phyloP scores from a whole-genome alignment of 805 yeast species.

The Brettanomyces nanus region DNA sequence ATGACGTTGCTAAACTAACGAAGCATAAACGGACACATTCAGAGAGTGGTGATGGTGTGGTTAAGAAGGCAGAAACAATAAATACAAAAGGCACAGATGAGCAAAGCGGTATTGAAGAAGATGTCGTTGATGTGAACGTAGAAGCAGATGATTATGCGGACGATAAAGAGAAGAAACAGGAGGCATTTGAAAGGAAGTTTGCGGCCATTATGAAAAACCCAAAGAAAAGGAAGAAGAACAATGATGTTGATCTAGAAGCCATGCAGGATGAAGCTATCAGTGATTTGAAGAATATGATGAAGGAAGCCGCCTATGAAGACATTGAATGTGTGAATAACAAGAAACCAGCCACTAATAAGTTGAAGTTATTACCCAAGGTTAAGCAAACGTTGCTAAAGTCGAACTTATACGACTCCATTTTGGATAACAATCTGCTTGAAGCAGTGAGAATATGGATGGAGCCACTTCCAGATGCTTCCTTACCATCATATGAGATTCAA shows the following conservation, averaged over 20 bases:
- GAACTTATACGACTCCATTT: constrained; percentile 80
- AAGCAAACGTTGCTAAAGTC: constrained; percentile 68
- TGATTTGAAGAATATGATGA: constrained; percentile 79
- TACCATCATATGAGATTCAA: constrained; percentile 97
- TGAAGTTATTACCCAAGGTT: constrained; percentile 74
- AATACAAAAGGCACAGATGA: constrained; percentile 3
- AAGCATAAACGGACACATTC: constrained; percentile 9
- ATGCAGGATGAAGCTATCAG: constrained; percentile 90
- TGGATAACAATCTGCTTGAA: constrained; percentile 89
- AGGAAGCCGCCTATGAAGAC: constrained; percentile 73
- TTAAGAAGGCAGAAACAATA: not conserved
- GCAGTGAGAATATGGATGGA: constrained; percentile 96
- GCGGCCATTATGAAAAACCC: constrained; percentile 65
- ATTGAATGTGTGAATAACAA: constrained; percentile 50
- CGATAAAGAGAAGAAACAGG: not conserved
- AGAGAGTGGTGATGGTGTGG: not conserved
- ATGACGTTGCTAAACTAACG: constrained; percentile 11
- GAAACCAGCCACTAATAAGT: constrained; percentile 66
- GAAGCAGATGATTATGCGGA: constrained; percentile 7
- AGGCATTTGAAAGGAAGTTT: constrained; percentile 68
- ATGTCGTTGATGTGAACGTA: constrained; percentile 10
- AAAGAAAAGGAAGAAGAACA: constrained; percentile 56
- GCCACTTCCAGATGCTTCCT: constrained; percentile 94
- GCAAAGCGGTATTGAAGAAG: constrained; percentile 2
- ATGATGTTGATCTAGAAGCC: constrained; percentile 90